Conservation (phyloP, 2,329 filamentous ascomycete species). For the Alternaria sp. region DNA sequence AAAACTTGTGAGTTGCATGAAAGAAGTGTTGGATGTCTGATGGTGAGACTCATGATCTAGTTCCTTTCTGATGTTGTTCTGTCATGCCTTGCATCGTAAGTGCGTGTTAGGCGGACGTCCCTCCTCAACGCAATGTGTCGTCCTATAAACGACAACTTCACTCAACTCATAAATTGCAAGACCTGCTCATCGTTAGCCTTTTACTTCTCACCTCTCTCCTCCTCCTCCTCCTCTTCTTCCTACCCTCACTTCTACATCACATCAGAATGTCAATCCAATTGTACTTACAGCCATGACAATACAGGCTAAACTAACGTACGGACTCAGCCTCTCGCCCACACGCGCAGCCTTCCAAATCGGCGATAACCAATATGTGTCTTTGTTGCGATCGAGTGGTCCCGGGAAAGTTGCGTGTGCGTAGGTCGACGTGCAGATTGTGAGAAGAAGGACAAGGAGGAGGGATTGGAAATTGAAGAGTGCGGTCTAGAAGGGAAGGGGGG, state of each 20-base stretch:
- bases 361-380: slow-evolving; percentile 79
- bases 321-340: slow-evolving; percentile 90
- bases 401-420: slow-evolving; percentile 93
- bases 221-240: not conserved
- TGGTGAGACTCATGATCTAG: not conserved
- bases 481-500: slow-evolving; percentile 65
- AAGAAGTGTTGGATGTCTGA: not conserved
- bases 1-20: not conserved
- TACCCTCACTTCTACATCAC: not conserved
- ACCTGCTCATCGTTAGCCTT: slow-evolving; percentile 24
- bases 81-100: slow-evolving; percentile 9
- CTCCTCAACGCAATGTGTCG: not conserved
- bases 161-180: slow-evolving; percentile 42
- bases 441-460: slow-evolving; percentile 89
- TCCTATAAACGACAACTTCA: not conserved
- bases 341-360: slow-evolving; percentile 97
- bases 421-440: slow-evolving; percentile 94
- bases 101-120: not conserved
- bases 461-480: slow-evolving; percentile 99
- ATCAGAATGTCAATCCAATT: not conserved
- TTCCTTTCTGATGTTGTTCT: not conserved
- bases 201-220: not conserved
- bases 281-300: slow-evolving; percentile 83
- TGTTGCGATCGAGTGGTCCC: slow-evolving; percentile 88
- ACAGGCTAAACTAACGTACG: slow-evolving; percentile 94